These are phyloP conservation scores for Dendrothele bispora DNA, from an alignment of 768 basidiomycete genomes.

Conservation along the genomic window DNA sequence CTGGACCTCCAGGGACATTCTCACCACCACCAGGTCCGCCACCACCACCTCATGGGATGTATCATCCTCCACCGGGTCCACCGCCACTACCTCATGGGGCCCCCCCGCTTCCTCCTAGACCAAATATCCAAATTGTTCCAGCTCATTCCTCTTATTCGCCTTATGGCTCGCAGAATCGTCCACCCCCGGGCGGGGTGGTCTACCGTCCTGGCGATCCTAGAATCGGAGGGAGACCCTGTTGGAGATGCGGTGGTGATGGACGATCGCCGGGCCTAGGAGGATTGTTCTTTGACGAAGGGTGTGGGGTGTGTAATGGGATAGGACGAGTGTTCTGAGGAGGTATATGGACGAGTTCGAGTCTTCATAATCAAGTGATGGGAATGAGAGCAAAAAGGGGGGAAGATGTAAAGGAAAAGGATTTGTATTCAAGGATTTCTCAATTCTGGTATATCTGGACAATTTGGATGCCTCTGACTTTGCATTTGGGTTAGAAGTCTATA, in stretches of 20 bases:
- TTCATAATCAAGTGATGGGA: too few species aligned
- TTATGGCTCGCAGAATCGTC: constrained; percentile 15
- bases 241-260: constrained; percentile 55
- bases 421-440: too few species aligned
- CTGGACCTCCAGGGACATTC: constrained; percentile 13
- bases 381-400: too few species aligned
- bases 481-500: too few species aligned
- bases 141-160: background rate
- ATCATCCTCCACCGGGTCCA: background rate
- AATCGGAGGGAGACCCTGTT: constrained; percentile 66
- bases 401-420: too few species aligned
- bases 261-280: constrained; percentile 41
- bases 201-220: constrained; percentile 67
- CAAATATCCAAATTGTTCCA: background rate
- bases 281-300: constrained; percentile 56
- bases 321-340: constrained; percentile 66
- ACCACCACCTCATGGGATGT: constrained; percentile 6
- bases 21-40: constrained; percentile 16
- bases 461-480: too few species aligned
- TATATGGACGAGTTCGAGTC: too few species aligned
- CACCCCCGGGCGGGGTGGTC: constrained; percentile 42
- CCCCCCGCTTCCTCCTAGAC: background rate
- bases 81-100: constrained; percentile 4
- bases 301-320: constrained; percentile 60
- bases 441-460: too few species aligned